phyloP scores from a whole-genome alignment of 768 basidiomycete genomes.

The Lepiota brunneoincarnata region DNA sequence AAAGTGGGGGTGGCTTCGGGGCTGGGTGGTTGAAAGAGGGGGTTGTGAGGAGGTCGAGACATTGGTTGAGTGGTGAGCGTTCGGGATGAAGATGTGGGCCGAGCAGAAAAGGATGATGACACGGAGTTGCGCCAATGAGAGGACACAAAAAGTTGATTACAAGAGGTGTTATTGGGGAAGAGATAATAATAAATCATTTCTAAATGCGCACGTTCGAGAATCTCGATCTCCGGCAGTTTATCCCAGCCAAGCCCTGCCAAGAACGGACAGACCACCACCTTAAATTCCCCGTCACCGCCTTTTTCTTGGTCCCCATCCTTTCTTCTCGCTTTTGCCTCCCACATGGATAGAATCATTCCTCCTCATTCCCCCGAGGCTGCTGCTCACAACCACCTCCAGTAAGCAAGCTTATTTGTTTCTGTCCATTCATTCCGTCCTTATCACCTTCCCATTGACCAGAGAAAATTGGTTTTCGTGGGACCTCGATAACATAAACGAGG shows the following conservation, averaged over 20 bases:
- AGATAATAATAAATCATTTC: constrained; percentile 11
- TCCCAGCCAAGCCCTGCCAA: constrained; percentile 12
- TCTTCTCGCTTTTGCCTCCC: constrained; percentile 10
- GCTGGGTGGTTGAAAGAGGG: constrained; percentile 43
- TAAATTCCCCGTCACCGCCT: constrained; percentile 20
- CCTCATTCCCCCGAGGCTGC: constrained; percentile 73
- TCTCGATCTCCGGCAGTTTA: constrained; percentile 17
- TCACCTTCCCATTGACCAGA: constrained; percentile 31
- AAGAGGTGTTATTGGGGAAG: constrained; percentile 15
- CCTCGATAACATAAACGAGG: constrained; percentile 68
- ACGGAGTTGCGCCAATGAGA: not conserved
- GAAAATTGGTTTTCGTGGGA: constrained; percentile 73
- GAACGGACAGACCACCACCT: constrained; percentile 14
- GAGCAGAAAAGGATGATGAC: not conserved
- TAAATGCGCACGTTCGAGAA: constrained; percentile 24
- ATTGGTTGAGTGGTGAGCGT: constrained; percentile 3
- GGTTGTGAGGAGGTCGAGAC: constrained; percentile 18
- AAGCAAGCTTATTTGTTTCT: constrained; percentile 22
- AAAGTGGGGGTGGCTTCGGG: constrained; percentile 43
- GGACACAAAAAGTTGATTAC: constrained; percentile 3
- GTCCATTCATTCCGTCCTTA: constrained; percentile 8
- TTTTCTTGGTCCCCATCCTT: constrained; percentile 12
- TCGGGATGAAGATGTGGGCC: constrained; percentile 8
- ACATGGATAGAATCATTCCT: constrained; percentile 71
- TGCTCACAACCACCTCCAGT: constrained; percentile 70